phyloP scores from a whole-genome alignment of 2,329 filamentous ascomycete species.

The Xylariaceae sp. region DNA sequence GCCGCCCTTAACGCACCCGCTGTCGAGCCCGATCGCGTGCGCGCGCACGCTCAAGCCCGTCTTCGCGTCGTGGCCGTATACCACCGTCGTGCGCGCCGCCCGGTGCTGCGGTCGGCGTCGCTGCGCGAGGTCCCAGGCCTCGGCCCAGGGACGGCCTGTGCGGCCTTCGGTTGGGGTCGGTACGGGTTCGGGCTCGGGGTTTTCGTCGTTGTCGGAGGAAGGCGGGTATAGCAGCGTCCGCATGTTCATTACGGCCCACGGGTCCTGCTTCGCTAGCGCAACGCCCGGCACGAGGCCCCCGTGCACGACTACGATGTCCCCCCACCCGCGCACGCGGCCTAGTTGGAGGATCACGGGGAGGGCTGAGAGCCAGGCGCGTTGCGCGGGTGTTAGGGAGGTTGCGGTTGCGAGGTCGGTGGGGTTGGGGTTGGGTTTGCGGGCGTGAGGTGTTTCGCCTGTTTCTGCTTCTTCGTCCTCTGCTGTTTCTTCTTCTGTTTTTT shows the following conservation, averaged over 20 bases:
- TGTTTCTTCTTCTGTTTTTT: slow-evolving; percentile 33
- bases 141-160: slow-evolving; percentile 68
- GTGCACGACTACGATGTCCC: slow-evolving; percentile 77
- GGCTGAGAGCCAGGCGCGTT: slow-evolving; percentile 68
- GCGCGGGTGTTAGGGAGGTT: slow-evolving; percentile 55
- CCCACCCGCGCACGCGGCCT: slow-evolving; percentile 58
- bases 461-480: slow-evolving; percentile 9
- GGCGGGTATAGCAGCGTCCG: slow-evolving; percentile 65
- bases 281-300: slow-evolving; percentile 81
- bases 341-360: slow-evolving; percentile 80
- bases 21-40: slow-evolving; percentile 85
- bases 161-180: slow-evolving; percentile 45
- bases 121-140: slow-evolving; percentile 61
- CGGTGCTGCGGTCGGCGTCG: slow-evolving; percentile 30
- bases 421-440: slow-evolving; percentile 36
- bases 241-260: slow-evolving; percentile 90
- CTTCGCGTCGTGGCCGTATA: slow-evolving; percentile 87
- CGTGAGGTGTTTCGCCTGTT: slow-evolving; percentile 19
- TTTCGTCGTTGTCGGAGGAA: background rate
- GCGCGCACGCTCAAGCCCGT: slow-evolving; percentile 61
- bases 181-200: background rate
- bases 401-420: slow-evolving; percentile 56
- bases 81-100: slow-evolving; percentile 60
- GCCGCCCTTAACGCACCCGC: slow-evolving; percentile 76
- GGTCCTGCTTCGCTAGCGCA: slow-evolving; percentile 69